Base-by-base conservation (phyloP, 2,329 filamentous ascomycete species). In the Exophiala sp. region DNA sequence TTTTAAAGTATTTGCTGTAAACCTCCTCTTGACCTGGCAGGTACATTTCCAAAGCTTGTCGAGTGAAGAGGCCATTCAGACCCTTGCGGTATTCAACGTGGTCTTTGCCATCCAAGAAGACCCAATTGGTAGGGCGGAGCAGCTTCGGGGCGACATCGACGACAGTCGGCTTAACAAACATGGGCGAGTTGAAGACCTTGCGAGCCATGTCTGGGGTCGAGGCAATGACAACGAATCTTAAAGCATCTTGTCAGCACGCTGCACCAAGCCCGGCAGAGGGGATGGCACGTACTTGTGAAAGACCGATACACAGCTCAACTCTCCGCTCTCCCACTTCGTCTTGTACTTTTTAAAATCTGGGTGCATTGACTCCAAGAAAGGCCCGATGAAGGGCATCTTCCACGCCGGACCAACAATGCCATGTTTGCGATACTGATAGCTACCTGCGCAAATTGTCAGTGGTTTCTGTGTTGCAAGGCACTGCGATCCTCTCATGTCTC, bases 81-180 rank as follows among this genome's bases (percentile, higher is more conserved):
- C 94, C 94, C 78, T 96, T 97, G 70, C 94, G 91, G 76, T 94
- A 99, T 67, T 97, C 94, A 63, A 96, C 89, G 66, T 99, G 94
- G 36, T 85, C 84, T 75, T 91, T 95, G 67, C 94, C 94, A 68
- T 97, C 92, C 62, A 99, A 78, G 75, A 97, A 97, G 14, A 97
- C 94, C 90, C 91, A 99, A 77, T 96, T 96, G 66, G 88, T 87
- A 57, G 85, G 82, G 55, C 94, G 89, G 48, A 99, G 84, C 47
- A 99, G 87, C 77, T 97, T 97, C 74, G 90, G 86, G 16, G 94
- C 94, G 55, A 87, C 85, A 70, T 97, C 92, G 60, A 99, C 94
- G 58, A 99, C 91, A 68, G 91, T 97, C 39, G 94, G 94, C 77
- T 96, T 96, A 70, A 95, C 91, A 68, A 86, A 97, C 47, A 76